Evolutionary conservation across 192 early-diverging fungal species (phyloP), one percentile per base, ranked within the genome.

Genomic region (Funneliformis mosseae): DNA sequence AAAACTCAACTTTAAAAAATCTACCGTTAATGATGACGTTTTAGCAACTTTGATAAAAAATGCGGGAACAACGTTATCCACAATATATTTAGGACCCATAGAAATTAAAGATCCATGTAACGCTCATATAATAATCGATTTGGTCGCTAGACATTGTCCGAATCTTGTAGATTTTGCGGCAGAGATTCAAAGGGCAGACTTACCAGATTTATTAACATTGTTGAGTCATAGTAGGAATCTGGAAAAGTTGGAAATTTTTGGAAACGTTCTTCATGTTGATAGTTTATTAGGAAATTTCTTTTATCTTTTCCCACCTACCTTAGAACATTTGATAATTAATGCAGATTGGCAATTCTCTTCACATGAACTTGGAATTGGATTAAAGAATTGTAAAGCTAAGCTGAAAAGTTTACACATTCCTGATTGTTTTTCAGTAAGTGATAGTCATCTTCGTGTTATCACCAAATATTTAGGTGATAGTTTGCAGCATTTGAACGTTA

Each of bases 321-420:
- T 64, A 64, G 63, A 64, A 64, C 63, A 64, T 64, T 28, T 64
- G 10, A 64, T 64, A 64, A 64, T 64, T 64, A 23, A 64, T 28
- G 63, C 63, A 10, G 63, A 64, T 12, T 64, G 63, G 25, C 11
- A 28, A 27, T 64, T 64, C 4, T 28, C 63, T 10, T 27, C 63
- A 64, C 2, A 64, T 1, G 63, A 64, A 12, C 27, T 64, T 14
- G 23, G 11, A 64, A 14, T 10, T 12, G 63, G 63, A 4, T 64
- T 64, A 64, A 18, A 64, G 63, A 28, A 28, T 12, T 64, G 63
- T 28, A 64, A 28, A 64, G 63, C 63, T 27, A 64, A 25, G 12
- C 12, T 64, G 25, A 64, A 28, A 28, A 64, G 23, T 27, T 64
- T 64, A 12, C 9, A 64, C 8, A 64, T 64, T 27, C 63, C 63